These are phyloP conservation scores for Sarocladium brachiariae DNA, from an alignment of 2,329 filamentous ascomycete genomes.

Conservation along the genomic window DNA sequence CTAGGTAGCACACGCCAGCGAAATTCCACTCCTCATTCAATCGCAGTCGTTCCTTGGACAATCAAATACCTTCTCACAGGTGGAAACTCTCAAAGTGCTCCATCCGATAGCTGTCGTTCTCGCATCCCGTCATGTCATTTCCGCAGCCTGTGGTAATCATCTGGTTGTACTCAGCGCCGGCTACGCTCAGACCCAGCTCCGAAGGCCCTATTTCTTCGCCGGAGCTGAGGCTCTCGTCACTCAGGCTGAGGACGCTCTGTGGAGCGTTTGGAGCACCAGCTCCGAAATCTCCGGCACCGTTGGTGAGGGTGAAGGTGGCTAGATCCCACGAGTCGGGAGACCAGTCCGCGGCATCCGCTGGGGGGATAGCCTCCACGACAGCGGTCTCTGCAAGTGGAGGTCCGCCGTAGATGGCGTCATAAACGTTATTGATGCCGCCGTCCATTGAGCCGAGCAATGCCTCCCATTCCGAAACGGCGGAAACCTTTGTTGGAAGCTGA, in stretches of 20 bases:
- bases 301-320: conserved; percentile 39
- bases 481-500: neutral
- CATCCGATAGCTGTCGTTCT: neutral
- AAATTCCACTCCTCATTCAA: no score
- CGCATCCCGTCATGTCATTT: conserved; percentile 19
- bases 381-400: conserved; percentile 37
- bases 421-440: conserved; percentile 74
- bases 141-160: conserved; percentile 8
- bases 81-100: neutral
- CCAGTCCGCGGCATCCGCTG: conserved; percentile 36
- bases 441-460: conserved; percentile 73
- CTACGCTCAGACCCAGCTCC: conserved; percentile 38
- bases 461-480: conserved; percentile 52
- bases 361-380: neutral
- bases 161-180: conserved; percentile 23
- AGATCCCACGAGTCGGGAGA: conserved; percentile 53
- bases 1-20: no score
- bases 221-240: conserved; percentile 52
- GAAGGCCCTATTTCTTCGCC: conserved; percentile 43
- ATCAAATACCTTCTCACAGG: neutral
- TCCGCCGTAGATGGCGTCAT: conserved; percentile 73
- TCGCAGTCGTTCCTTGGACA: no score
- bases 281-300: conserved; percentile 32
- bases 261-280: conserved; percentile 24
- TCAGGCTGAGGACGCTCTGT: conserved; percentile 49